Evolutionary conservation across 2,329 filamentous ascomycete genomes (phyloP).

Genomic region (Cordyceps cicadae): DNA sequence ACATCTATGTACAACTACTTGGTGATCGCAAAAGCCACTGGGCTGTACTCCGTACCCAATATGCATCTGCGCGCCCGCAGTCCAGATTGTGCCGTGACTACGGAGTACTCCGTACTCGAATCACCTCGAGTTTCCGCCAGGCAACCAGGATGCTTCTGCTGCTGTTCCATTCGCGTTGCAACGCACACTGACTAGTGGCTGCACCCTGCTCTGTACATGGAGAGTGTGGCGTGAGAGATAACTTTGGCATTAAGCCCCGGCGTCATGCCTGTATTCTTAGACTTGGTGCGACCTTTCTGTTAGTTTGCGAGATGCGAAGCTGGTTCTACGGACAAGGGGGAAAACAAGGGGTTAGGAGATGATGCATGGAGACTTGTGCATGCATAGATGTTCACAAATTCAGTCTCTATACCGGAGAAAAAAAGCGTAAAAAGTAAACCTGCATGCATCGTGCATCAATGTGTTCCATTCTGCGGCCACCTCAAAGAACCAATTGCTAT

Average conservation of each 20-base stretch:
- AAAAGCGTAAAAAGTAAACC: not conserved
- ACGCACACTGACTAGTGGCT: not conserved
- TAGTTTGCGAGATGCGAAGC: not conserved
- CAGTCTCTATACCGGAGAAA: not conserved
- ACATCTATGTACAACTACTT: too few species aligned
- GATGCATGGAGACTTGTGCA: not conserved
- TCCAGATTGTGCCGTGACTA: too few species aligned
- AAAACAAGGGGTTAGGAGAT: not conserved
- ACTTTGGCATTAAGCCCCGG: not conserved
- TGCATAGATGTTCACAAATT: not conserved
- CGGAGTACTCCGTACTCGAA: too few species aligned
- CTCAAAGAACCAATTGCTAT: too few species aligned
- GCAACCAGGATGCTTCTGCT: not conserved
- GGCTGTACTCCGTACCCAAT: not conserved
- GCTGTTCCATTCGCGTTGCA: conserved; percentile 4
- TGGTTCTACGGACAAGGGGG: not conserved
- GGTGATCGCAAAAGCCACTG: too few species aligned
- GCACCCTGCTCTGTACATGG: not conserved
- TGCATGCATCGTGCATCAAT: not conserved
- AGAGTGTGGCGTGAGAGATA: not conserved
- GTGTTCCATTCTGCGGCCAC: not conserved
- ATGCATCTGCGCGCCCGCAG: not conserved
- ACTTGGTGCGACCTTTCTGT: not conserved
- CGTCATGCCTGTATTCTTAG: not conserved
- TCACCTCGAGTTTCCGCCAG: too few species aligned